Conservation (phyloP, 768 basidiomycete genomes). For the Floccularia luteovirens region DNA sequence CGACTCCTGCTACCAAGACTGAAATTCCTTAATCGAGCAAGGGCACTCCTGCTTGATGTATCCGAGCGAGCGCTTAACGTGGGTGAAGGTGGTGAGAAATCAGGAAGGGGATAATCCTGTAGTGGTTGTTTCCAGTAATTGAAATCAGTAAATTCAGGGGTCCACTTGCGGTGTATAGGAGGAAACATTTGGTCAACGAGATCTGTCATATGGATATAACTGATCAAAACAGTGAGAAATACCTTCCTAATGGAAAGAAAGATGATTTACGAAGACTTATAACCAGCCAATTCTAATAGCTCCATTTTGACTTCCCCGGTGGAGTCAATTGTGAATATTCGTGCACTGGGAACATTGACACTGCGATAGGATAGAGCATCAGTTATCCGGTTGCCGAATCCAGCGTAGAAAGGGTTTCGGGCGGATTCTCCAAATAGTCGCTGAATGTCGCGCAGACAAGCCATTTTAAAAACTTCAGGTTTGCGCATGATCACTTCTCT, state of each 20-base stretch:
- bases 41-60: slow-evolving; percentile 62
- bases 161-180: slow-evolving; percentile 83
- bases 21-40: slow-evolving; percentile 72
- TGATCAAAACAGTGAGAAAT: slow-evolving; percentile 16
- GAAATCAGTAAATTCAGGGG: slow-evolving; percentile 92
- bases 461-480: slow-evolving; percentile 99
- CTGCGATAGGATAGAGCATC: slow-evolving; percentile 97
- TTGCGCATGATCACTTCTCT: slow-evolving; percentile 99
- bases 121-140: slow-evolving; percentile 91
- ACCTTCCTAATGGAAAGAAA: background rate
- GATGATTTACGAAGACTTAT: slow-evolving; percentile 81
- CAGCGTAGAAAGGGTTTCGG: slow-evolving; percentile 86
- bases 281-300: slow-evolving; percentile 90
- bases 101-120: slow-evolving; percentile 71
- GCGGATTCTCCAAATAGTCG: slow-evolving; percentile 72
- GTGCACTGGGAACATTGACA: slow-evolving; percentile 87
- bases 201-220: slow-evolving; percentile 98
- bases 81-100: slow-evolving; percentile 82
- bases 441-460: slow-evolving; percentile 91
- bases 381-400: slow-evolving; percentile 97
- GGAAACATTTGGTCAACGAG: slow-evolving; percentile 99
- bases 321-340: slow-evolving; percentile 97
- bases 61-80: slow-evolving; percentile 93
- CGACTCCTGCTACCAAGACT: slow-evolving; percentile 58
- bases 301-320: slow-evolving; percentile 96